Conservation (phyloP, 164 flowering plant species). For the Annona cherimola region DNA sequence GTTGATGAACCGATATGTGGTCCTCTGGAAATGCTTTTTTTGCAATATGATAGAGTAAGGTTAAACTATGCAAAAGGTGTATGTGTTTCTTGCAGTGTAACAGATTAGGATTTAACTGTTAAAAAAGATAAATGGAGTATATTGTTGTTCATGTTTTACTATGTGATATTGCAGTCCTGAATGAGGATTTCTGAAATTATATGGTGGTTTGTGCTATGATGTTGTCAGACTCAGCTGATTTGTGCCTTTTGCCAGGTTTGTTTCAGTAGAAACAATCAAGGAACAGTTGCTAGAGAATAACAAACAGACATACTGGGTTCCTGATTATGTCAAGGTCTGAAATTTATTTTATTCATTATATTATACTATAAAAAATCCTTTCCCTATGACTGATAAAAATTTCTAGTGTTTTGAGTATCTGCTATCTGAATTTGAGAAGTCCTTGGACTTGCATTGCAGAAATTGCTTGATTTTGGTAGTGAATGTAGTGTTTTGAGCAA, state of each 20-base stretch:
- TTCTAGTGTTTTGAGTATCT: too few species aligned
- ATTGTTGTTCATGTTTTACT: not conserved
- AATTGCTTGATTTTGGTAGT: too few species aligned
- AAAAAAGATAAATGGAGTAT: not conserved
- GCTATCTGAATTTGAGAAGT: too few species aligned
- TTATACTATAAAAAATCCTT: too few species aligned
- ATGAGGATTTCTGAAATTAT: not conserved
- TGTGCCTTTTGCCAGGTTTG: conserved; percentile 48
- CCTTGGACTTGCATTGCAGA: too few species aligned
- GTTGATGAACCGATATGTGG: too few species aligned
- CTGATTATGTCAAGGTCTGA: conserved; percentile 90
- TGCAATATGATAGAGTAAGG: too few species aligned
- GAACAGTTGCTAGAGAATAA: conserved; percentile 77
- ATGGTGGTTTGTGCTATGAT: not conserved
- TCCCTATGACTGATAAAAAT: too few species aligned
- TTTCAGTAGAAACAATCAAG: conserved; percentile 74
- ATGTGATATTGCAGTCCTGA: not conserved
- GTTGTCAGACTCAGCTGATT: not conserved
- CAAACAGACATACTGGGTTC: conserved; percentile 93
- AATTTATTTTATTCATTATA: not conserved
- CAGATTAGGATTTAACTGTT: not conserved
- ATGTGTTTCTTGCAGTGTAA: not conserved
- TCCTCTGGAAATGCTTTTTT: too few species aligned
- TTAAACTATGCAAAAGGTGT: too few species aligned
- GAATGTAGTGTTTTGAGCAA: too few species aligned